Evolutionary conservation across 345 rosid genomes (phyloP).

Genomic region (Zanthoxylum bungeanum): DNA sequence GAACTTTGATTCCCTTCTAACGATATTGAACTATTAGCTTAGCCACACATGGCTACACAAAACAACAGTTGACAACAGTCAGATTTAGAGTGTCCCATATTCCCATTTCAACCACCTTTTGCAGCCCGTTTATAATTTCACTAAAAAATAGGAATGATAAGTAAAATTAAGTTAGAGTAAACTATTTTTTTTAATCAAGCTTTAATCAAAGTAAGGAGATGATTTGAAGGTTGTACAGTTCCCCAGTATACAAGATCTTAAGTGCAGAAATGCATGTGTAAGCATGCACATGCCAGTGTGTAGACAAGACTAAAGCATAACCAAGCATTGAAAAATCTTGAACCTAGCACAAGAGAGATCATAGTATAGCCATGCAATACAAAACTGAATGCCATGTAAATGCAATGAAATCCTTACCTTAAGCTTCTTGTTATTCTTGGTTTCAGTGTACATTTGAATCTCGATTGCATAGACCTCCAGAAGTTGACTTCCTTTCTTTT

Average conservation of each 20-base stretch:
- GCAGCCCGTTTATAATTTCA: background rate
- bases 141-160: background rate
- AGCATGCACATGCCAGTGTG: background rate
- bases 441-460: constrained; percentile 97
- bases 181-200: background rate
- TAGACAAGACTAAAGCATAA: background rate
- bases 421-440: constrained; percentile 96
- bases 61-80: background rate
- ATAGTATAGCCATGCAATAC: background rate
- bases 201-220: background rate
- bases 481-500: constrained; percentile 99
- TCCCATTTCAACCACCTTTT: background rate
- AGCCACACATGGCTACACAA: background rate
- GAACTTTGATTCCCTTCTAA: background rate
- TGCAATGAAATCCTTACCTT: constrained; percentile 47
- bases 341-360: background rate
- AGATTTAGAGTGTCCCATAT: background rate
- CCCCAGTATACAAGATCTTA: background rate
- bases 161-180: background rate
- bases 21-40: background rate
- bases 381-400: background rate
- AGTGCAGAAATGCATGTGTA: background rate
- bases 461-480: constrained; percentile 97
- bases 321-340: background rate
- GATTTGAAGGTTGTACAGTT: background rate